phyloP scores from a whole-genome alignment of 2,329 filamentous ascomycete genomes.

The Sclerotinia trifoliorum region DNA sequence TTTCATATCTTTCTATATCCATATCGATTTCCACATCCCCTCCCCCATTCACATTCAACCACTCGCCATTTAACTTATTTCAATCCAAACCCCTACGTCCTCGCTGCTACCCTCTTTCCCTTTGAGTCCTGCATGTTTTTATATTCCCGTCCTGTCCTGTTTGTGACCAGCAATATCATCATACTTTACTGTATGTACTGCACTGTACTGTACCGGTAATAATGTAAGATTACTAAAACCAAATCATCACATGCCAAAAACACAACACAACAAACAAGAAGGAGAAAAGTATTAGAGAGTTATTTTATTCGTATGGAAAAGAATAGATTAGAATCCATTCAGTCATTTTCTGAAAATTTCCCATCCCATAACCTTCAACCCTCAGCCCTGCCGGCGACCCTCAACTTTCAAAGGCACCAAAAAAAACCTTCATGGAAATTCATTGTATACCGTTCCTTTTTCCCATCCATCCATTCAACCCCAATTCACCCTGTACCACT shows the following conservation, averaged over 20 bases:
- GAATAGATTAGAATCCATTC: background rate
- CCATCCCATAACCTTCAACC: background rate
- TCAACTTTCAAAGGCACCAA: background rate
- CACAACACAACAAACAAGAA: background rate
- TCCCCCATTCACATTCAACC: no score
- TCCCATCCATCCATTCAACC: slow-evolving; percentile 10
- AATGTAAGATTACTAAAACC: no score
- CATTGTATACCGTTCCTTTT: slow-evolving; percentile 18
- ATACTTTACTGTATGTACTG: background rate
- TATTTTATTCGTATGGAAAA: slow-evolving; percentile 10
- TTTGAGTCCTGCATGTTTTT: no score
- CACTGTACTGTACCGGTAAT: background rate
- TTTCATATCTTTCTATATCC: no score
- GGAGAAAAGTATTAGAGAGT: background rate
- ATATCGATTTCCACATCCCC: no score
- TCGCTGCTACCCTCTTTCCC: background rate
- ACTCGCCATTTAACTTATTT: background rate
- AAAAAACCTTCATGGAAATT: slow-evolving; percentile 5
- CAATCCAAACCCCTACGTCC: background rate
- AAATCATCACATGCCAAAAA: background rate
- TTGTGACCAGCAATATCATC: background rate
- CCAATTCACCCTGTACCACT: background rate
- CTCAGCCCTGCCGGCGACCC: background rate
- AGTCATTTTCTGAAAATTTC: background rate
- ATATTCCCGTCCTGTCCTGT: no score